These are phyloP conservation scores for Ajuga reptans DNA, from an alignment of 305 asterid genomes.

Conservation along the genomic window DNA sequence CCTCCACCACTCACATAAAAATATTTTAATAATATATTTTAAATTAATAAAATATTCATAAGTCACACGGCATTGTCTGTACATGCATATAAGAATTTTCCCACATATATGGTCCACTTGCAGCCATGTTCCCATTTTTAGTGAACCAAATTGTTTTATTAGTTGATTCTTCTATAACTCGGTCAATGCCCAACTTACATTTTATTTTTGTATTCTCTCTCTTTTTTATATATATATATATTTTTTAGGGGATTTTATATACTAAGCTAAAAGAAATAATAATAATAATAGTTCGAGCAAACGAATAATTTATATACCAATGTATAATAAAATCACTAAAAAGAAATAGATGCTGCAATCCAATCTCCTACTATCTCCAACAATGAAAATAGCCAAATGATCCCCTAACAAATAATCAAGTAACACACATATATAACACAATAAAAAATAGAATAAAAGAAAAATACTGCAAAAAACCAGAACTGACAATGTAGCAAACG, in stretches of 20 bases:
- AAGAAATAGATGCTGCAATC: not conserved
- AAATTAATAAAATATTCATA: too few species aligned
- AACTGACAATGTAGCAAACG: not conserved
- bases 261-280: too few species aligned
- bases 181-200: too few species aligned
- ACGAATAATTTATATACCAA: not conserved
- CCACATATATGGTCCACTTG: too few species aligned
- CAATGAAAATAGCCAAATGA: not conserved
- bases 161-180: not conserved
- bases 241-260: too few species aligned
- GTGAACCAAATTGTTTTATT: not conserved
- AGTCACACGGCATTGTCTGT: too few species aligned
- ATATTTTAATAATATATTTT: too few species aligned
- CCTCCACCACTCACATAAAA: too few species aligned
- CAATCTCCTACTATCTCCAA: not conserved
- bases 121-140: not conserved
- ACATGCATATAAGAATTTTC: too few species aligned
- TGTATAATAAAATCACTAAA: not conserved
- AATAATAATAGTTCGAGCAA: not conserved
- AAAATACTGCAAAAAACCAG: not conserved
- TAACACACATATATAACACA: not conserved
- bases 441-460: not conserved
- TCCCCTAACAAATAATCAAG: constrained; percentile 7
- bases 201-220: too few species aligned
- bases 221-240: too few species aligned